Evolutionary conservation across 1,284 basidiomycete genomes (phyloP), one percentile per base, ranked within the genome.

Genomic region (Papiliotrema fonsecae): DNA sequence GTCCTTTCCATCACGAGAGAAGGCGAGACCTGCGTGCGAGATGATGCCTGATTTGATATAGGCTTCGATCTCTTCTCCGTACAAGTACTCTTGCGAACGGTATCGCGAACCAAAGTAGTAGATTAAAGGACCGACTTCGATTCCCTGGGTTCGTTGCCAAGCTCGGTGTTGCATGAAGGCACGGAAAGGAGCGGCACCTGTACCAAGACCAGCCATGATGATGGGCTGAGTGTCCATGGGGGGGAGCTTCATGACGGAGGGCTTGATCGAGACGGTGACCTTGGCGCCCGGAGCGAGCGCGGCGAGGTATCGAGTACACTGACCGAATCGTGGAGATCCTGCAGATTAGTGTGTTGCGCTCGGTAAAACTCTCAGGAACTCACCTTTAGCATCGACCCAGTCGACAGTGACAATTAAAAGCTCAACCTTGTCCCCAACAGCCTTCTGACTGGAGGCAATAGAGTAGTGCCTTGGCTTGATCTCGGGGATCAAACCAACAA

Each of bases 61-160:
- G 0, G 78, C 79, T 65, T 80, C 78, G 57, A 81, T 75, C 53
- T 77, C 76, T 59, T 77, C 76, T 31, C 76, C 75, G 73, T 98
- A 98, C 21, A 98, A 84, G 74, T 92, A 98, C 73, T 98, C 94
- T 65, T 91, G 83, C 31, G 87, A 85, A 66, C 88, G 87, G 75
- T 97, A 86, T 50, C 96, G 88, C 52, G 94, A 94, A 56, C 94
- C 94, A 72, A 98, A 98, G 81, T 97, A 98, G 79, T 98, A 97
- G 70, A 96, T 86, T 25, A 90, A 81, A 2, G 92, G 91, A 0
- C 94, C 94, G 50, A 93, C 82, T 48, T 87, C 79, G 61, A 86
- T 76, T 43, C 87, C 86, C 70, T 88, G 83, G 19, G 81, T 73
- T 36, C 81, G 79, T 60, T 93, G 85, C 80, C 81, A 82, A 6